phyloP scores from a whole-genome alignment of 257 asterid species.

The Echites panduratus region DNA sequence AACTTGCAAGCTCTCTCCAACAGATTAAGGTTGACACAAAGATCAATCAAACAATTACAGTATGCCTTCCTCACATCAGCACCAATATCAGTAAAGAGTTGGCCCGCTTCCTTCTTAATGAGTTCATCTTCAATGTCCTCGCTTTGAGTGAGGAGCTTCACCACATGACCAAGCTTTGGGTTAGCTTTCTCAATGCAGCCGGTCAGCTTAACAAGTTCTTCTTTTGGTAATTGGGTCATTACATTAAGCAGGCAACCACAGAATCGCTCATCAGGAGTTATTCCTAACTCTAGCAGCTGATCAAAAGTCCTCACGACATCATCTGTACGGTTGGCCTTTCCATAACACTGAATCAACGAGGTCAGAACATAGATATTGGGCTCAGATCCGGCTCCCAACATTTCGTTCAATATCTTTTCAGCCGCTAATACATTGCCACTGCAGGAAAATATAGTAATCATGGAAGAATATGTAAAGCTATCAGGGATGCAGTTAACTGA shows the following conservation, averaged over 20 bases:
- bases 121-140: conserved; percentile 18
- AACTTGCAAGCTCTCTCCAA: conserved; percentile 68
- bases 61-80: conserved; percentile 62
- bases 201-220: conserved; percentile 42
- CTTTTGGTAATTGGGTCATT: conserved; percentile 48
- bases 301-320: conserved; percentile 74
- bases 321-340: conserved; percentile 68
- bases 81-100: conserved; percentile 42
- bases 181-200: conserved; percentile 65
- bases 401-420: conserved; percentile 57
- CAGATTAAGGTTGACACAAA: conserved; percentile 56
- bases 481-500: conserved; percentile 58
- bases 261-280: conserved; percentile 72
- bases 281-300: conserved; percentile 39
- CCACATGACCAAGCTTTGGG: conserved; percentile 57
- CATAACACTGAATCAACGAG: conserved; percentile 86
- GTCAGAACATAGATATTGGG: conserved; percentile 69
- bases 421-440: conserved; percentile 78
- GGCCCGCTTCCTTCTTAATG: conserved; percentile 37
- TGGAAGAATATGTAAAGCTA: conserved; percentile 69
- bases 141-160: conserved; percentile 39
- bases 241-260: conserved; percentile 78
- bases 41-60: conserved; percentile 50
- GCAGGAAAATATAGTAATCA: conserved; percentile 71
- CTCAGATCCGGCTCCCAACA: conserved; percentile 74